Conservation (phyloP, 2,329 filamentous ascomycete species). For the Blastomyces percursus region DNA sequence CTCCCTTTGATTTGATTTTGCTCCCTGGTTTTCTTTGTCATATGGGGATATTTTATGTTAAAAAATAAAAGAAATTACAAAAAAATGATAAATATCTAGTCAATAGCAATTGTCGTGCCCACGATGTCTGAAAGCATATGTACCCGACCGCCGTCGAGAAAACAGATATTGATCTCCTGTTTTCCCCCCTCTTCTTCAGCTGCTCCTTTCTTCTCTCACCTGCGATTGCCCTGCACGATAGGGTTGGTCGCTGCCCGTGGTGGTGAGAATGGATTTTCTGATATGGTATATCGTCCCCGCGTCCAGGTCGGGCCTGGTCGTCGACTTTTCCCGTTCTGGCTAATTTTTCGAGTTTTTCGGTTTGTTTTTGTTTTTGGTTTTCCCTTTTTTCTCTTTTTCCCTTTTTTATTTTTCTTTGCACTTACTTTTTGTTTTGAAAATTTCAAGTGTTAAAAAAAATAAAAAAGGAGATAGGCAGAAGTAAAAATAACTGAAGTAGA, state of each 20-base stretch:
- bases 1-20: not conserved
- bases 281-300: not conserved
- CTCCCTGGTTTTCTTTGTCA: not conserved
- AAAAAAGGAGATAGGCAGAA: not conserved
- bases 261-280: not conserved
- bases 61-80: no score
- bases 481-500: not conserved
- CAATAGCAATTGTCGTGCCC: not conserved
- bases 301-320: not conserved
- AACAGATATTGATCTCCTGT: not conserved
- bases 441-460: not conserved
- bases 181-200: not conserved
- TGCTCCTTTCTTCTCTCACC: not conserved
- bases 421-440: not conserved
- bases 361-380: no score
- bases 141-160: not conserved
- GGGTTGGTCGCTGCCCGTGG: not conserved
- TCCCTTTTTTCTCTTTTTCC: no score
- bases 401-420: not conserved
- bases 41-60: not conserved
- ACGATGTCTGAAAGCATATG: not conserved
- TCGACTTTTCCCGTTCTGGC: not conserved
- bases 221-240: not conserved
- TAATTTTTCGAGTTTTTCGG: not conserved
- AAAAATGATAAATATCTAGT: not conserved